phyloP scores from a whole-genome alignment of 495 filamentous ascomycete species.

The Tuber umbilicatum region DNA sequence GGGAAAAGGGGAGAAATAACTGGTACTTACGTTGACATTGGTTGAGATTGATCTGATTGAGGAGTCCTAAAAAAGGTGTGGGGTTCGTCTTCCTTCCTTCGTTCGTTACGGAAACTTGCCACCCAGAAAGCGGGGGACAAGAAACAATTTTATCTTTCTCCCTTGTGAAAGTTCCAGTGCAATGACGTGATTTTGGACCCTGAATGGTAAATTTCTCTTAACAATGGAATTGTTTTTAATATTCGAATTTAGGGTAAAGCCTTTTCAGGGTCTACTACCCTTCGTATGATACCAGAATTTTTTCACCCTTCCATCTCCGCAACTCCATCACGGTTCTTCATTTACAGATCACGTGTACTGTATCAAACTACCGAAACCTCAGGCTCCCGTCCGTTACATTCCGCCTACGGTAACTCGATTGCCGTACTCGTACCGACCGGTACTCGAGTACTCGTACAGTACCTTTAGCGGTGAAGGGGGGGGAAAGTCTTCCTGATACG shows the following conservation, averaged over 20 bases:
- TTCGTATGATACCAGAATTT: neutral
- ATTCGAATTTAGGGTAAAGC: neutral
- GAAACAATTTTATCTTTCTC: slow-evolving; percentile 8
- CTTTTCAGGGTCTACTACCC: neutral
- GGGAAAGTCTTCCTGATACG: neutral
- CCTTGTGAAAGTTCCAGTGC: slow-evolving; percentile 8
- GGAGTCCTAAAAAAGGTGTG: neutral
- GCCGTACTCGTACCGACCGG: neutral
- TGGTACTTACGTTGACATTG: slow-evolving; percentile 2
- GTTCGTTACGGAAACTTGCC: neutral
- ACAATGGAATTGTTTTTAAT: neutral
- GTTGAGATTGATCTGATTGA: neutral
- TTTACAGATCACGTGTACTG: neutral
- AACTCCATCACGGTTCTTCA: neutral
- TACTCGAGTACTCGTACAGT: neutral
- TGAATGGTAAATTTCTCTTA: slow-evolving; percentile 4
- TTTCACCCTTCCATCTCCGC: neutral
- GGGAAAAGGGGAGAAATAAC: neutral
- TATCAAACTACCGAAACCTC: neutral
- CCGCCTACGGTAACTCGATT: neutral
- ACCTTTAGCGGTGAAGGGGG: neutral
- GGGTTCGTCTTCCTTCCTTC: neutral
- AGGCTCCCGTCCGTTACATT: neutral
- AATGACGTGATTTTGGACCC: slow-evolving; percentile 36
- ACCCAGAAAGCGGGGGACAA: neutral